Base-by-base conservation (phyloP, 768 basidiomycete genomes). In the Calocera viscosa region DNA sequence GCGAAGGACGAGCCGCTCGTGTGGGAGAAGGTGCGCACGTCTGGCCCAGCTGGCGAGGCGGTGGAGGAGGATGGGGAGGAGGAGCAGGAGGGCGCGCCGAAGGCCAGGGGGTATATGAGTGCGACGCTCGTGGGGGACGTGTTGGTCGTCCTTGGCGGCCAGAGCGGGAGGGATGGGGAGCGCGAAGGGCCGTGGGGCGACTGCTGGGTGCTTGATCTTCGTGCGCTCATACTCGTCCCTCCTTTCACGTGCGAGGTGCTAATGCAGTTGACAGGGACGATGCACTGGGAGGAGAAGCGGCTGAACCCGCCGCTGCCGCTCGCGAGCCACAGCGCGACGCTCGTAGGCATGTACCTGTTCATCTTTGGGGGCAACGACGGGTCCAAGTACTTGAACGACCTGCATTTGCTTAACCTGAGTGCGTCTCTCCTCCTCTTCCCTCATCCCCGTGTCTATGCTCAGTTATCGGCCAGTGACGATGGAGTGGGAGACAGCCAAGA, bases 271-370 rank as follows among this genome's bases (percentile, higher is more conserved):
- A 32, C 30, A 60, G 53, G 5, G 26, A 22, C 11, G 14, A 26
- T 60, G 53, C 53, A 30, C 30, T 60, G 53, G 53, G 53, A 60
- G 30, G 53, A 60, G 53, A 60, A 60, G 53, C 24, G 30, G 2
- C 26, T 60, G 24, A 60, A 60, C 53, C 53, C 53, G 2, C 53
- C 53, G 26, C 14, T 60, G 7, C 14, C 14, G 30, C 5, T 60
- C 26, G 53, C 75, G 1, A 60, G 53, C 30, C 94, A 97, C 71
- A 89, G 88, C 12, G 82, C 92, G 16, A 92, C 93, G 0, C 90
- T 89, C 74, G 89, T 97, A 17, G 93, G 94, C 33, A 92, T 91
- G 0, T 94, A 91, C 73, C 82, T 97, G 0, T 94, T 94, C 77
- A 82, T 95, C 65, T 80, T 87, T 49, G 94, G 93, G 0, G 94